Conservation (phyloP, 495 filamentous ascomycete species). For the Aspergillus campestris region DNA sequence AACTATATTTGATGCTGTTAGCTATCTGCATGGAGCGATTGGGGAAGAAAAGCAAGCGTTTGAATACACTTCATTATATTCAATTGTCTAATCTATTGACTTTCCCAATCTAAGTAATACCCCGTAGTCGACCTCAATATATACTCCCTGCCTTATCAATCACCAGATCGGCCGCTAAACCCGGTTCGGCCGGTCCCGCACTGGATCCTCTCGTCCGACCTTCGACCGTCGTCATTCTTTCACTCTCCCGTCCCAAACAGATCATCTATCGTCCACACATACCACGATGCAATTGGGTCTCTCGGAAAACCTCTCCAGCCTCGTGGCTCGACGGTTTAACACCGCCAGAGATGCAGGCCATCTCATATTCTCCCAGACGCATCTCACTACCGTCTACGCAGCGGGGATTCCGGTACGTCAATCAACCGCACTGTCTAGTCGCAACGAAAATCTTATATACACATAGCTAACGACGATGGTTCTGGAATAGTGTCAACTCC, state of each 20-base stretch:
- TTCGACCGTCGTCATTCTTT: background rate
- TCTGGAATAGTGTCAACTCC: conserved; percentile 58
- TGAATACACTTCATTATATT: no score
- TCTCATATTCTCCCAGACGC: conserved; percentile 51
- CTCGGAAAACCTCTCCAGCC: conserved; percentile 38
- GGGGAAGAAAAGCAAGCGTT: no score
- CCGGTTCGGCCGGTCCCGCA: no score
- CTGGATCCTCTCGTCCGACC: no score
- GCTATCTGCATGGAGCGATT: no score
- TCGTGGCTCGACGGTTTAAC: conserved; percentile 47
- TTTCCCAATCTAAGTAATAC: no score
- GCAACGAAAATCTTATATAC: no score
- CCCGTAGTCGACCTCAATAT: no score
- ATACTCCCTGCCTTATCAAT: no score
- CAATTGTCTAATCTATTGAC: no score
- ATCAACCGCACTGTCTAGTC: background rate
- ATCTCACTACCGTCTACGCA: conserved; percentile 45
- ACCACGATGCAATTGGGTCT: conserved; percentile 32
- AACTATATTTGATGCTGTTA: background rate
- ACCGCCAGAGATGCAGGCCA: conserved; percentile 45
- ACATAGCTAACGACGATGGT: conserved; percentile 1
- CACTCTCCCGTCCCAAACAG: no score
- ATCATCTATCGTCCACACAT: background rate
- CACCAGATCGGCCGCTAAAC: no score
- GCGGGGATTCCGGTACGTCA: conserved; percentile 45